Percentiles rank a stretch among this genome's conserved stretches.
Conservation (phyloP, 176 grass and related monocot genomes). For the Carex kokanica region DNA sequence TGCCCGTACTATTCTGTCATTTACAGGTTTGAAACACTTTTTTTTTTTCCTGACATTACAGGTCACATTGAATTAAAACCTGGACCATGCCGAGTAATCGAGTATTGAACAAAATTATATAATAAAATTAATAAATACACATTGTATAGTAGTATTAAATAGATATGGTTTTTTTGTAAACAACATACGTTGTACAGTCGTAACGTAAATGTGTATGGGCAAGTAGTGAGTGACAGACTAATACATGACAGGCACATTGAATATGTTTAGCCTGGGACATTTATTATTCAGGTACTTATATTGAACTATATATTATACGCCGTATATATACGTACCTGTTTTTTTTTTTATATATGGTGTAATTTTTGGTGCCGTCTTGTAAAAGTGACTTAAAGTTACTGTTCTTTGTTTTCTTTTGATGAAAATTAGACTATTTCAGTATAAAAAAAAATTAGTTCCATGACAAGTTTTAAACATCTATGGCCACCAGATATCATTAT, state of each 20-base stretch:
- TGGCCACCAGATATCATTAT: not conserved
- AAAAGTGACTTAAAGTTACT: not conserved
- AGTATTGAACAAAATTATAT: not conserved
- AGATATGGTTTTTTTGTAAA: not conserved
- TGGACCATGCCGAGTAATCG: not conserved
- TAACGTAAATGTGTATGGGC: slow-evolving; percentile 12
- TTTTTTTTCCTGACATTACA: not conserved
- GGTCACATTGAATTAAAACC: not conserved
- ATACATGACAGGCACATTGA: not conserved
- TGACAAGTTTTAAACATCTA: not conserved
- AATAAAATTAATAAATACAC: not conserved
- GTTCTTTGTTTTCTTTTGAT: not conserved
- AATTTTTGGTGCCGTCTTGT: not conserved
- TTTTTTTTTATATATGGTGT: too few relatives aligned
- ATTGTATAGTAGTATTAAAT: not conserved
- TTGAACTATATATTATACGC: not conserved
- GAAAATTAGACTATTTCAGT: not conserved
- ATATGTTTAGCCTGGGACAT: not conserved
- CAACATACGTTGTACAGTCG: not conserved
- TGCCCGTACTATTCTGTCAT: not conserved
- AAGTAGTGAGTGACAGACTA: not conserved
- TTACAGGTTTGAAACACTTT: not conserved
- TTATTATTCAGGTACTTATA: not conserved
- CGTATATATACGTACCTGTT: not conserved
- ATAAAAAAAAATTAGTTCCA: not conserved